phyloP scores from a whole-genome alignment of 2,329 filamentous ascomycete species.

The Cercospora berteroae region DNA sequence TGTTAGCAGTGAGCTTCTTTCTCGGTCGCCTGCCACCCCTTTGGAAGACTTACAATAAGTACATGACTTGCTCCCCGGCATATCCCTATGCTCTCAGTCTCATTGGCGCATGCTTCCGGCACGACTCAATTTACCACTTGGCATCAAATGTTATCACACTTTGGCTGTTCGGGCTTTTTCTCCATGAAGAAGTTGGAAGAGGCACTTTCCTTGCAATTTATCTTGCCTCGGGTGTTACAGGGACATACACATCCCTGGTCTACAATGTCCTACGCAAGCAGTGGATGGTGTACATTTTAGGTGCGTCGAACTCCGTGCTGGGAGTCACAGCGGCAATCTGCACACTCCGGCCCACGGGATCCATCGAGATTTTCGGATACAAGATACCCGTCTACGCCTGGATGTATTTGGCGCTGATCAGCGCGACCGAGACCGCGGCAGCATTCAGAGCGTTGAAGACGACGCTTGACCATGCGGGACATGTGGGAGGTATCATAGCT shows the following conservation, averaged over 20 bases:
- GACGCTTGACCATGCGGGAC: slow-evolving; percentile 38
- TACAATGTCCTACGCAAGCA: slow-evolving; percentile 45
- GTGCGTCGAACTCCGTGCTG: slow-evolving; percentile 65
- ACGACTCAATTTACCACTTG: slow-evolving; percentile 62
- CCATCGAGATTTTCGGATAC: slow-evolving; percentile 31
- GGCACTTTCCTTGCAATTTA: slow-evolving; percentile 69
- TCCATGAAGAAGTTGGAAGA: slow-evolving; percentile 70
- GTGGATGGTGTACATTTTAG: slow-evolving; percentile 55
- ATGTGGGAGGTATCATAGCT: slow-evolving; percentile 36
- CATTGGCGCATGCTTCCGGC: slow-evolving; percentile 66
- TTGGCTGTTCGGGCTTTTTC: slow-evolving; percentile 62
- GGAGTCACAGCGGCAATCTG: slow-evolving; percentile 61
- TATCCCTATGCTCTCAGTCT: slow-evolving; percentile 62
- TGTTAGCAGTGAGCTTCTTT: slow-evolving; percentile 58
- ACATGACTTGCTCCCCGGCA: slow-evolving; percentile 64
- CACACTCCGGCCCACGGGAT: slow-evolving; percentile 39
- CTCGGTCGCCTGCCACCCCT: slow-evolving; percentile 64
- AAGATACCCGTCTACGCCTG: slow-evolving; percentile 37
- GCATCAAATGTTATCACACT: slow-evolving; percentile 64
- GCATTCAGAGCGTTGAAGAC: slow-evolving; percentile 27
- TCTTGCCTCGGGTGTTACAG: slow-evolving; percentile 57
- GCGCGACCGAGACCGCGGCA: slow-evolving; percentile 29
- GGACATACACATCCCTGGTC: slow-evolving; percentile 58
- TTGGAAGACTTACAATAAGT: slow-evolving; percentile 66
- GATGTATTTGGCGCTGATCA: slow-evolving; percentile 42